phyloP scores from a whole-genome alignment of 345 rosid genomes.

The Cochlearia excelsa region DNA sequence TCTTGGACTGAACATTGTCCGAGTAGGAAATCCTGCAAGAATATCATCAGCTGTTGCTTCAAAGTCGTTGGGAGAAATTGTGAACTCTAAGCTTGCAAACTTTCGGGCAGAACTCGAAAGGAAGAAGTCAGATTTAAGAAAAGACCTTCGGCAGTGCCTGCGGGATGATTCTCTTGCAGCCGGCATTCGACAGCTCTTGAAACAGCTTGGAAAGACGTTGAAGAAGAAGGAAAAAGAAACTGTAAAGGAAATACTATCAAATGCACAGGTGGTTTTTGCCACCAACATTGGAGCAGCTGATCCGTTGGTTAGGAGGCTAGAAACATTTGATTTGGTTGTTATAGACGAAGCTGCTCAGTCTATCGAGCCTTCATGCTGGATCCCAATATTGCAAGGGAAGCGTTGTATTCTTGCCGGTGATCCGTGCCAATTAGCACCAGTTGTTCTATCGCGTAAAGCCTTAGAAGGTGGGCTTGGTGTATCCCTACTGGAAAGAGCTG shows the following conservation, averaged over 20 bases:
- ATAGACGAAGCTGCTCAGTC: conserved; percentile 98
- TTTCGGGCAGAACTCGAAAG: conserved; percentile 67
- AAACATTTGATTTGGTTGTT: conserved; percentile 81
- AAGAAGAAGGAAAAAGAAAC: conserved; percentile 94
- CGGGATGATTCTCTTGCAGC: conserved; percentile 93
- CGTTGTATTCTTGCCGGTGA: conserved; percentile 93
- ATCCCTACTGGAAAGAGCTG: conserved; percentile 82
- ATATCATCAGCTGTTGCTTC: conserved; percentile 82
- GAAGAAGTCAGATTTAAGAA: conserved; percentile 82
- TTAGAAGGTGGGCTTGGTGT: conserved; percentile 89
- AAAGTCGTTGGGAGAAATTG: conserved; percentile 82
- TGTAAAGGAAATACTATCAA: conserved; percentile 67
- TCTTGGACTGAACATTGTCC: conserved; percentile 69
- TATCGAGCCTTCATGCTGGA: conserved; percentile 96
- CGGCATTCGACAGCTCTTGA: conserved; percentile 92
- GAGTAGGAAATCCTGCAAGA: conserved; percentile 95
- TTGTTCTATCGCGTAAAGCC: conserved; percentile 80
- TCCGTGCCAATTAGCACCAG: conserved; percentile 93
- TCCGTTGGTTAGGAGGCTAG: conserved; percentile 72
- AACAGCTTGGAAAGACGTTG: conserved; percentile 80
- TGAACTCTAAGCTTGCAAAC: conserved; percentile 63
- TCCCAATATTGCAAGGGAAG: conserved; percentile 86
- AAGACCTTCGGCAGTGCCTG: conserved; percentile 76
- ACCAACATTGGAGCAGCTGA: conserved; percentile 97
- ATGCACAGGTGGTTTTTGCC: conserved; percentile 88